A percentile compares a stretch with the other conserved stretches of the same genome.
Evolutionary conservation across 768 basidiomycete species (phyloP).

Genomic region (Kwoniella sp.): DNA sequence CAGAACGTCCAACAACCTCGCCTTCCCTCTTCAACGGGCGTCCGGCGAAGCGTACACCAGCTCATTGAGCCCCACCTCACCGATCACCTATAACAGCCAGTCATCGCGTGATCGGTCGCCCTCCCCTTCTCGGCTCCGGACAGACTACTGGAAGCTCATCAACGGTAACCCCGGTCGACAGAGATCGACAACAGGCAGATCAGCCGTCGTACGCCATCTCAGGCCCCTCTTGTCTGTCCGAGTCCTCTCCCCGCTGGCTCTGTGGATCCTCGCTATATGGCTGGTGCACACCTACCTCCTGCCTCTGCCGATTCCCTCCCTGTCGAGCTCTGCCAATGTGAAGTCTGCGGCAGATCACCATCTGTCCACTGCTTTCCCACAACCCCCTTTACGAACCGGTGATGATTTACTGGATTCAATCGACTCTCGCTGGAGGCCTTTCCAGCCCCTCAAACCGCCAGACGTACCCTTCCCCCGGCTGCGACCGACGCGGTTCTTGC

Average conservation of each 20-base stretch:
- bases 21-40: not conserved
- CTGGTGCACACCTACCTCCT: slow-evolving; percentile 23
- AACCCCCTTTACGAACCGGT: slow-evolving; percentile 29
- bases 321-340: not conserved
- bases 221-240: slow-evolving; percentile 5
- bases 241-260: slow-evolving; percentile 12
- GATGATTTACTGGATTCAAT: slow-evolving; percentile 36
- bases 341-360: slow-evolving; percentile 10
- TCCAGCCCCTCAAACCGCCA: slow-evolving; percentile 32
- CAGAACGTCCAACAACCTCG: slow-evolving; percentile 3
- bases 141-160: slow-evolving; percentile 7
- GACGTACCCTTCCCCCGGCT: slow-evolving; percentile 39
- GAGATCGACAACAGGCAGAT: not conserved
- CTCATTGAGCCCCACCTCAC: slow-evolving; percentile 15
- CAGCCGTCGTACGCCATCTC: slow-evolving; percentile 1
- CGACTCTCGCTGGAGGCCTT: slow-evolving; percentile 30
- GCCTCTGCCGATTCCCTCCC: slow-evolving; percentile 21
- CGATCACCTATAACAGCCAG: slow-evolving; percentile 4
- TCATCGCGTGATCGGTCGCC: slow-evolving; percentile 3
- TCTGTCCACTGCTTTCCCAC: slow-evolving; percentile 28
- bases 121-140: slow-evolving; percentile 10
- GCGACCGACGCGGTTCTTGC: slow-evolving; percentile 38
- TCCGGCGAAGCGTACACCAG: slow-evolving; percentile 13
- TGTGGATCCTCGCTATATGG: slow-evolving; percentile 26
- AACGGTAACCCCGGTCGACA: not conserved